These are phyloP conservation scores for Skeletonema tropicum DNA, from an alignment of 108 stramenopile genomes.

Conservation along the genomic window DNA sequence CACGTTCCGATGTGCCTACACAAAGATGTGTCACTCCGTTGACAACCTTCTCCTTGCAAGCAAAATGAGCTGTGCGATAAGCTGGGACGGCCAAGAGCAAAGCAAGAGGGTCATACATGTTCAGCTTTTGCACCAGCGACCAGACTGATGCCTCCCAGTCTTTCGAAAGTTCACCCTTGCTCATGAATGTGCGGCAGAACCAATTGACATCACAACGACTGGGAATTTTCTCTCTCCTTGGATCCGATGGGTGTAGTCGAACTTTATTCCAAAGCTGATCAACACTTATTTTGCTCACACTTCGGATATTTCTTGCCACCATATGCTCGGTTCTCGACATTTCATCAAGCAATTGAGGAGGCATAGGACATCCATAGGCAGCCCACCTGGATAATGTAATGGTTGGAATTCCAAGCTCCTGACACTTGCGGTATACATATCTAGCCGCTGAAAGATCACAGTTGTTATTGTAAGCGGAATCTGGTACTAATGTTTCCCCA, in stretches of 20 bases:
- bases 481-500: conserved; percentile 39
- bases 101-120: conserved; percentile 54
- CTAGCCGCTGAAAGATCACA: conserved; percentile 43
- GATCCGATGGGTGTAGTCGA: conserved; percentile 32
- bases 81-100: conserved; percentile 45
- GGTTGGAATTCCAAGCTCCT: conserved; percentile 49
- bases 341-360: conserved; percentile 41
- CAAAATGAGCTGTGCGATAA: conserved; percentile 37
- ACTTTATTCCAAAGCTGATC: conserved; percentile 56
- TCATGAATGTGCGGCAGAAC: conserved; percentile 48
- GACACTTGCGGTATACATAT: conserved; percentile 47
- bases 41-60: conserved; percentile 38
- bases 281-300: conserved; percentile 35
- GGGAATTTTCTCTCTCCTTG: conserved; percentile 48
- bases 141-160: conserved; percentile 39
- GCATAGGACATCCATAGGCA: conserved; percentile 50
- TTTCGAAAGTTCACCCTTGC: conserved; percentile 20
- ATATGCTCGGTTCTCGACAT: conserved; percentile 45
- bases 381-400: conserved; percentile 50
- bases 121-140: conserved; percentile 40
- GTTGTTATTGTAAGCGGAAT: conserved; percentile 55
- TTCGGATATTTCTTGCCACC: conserved; percentile 45
- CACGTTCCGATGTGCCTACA: conserved; percentile 39
- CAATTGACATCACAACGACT: conserved; percentile 48
- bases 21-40: conserved; percentile 39